Evolutionary conservation across 495 filamentous ascomycete genomes (phyloP), one percentile per base, ranked within the genome.

Genomic region (Xeromyces bisporus): DNA sequence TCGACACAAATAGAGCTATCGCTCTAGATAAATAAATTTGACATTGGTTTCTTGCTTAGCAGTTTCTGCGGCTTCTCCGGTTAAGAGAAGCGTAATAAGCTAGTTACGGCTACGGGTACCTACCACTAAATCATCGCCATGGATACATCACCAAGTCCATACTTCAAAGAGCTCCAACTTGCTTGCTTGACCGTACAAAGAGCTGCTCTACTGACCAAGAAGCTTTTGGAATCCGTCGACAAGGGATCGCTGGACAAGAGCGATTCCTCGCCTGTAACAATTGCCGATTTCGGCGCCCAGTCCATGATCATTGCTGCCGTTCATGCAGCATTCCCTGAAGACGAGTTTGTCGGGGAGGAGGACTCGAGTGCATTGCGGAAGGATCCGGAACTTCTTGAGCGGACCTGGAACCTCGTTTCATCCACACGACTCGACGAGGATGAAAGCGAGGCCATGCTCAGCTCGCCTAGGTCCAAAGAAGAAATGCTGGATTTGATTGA

Each of bases 261-360:
- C 33, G 73, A 79, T 39, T 48, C 59, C 6, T 68, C 60, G 15
- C 71, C 71, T 5, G 73, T 77, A 16, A 77, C 74, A 2, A 60
- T 77, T n/a, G 72, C 69, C 42, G 74, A 79, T 39, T 77, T 76
- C 40, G 73, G 68, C 32, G 66, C 73, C 24, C 74, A 79, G 45
- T 68, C 72, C 12, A 51, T 76, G 3, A 62, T 79, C 15, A 68
- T 73, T 27, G 54, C 55, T 20, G 66, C 66, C 0, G 46, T 79
- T 18, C 55, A 63, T 35, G 29, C 47, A 26, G 49, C 48, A 25
- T 77, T 76, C 36, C 72, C 74, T 2, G 24, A 47, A 13, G 69
- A 77, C 39, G 50, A 50, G 14, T 65, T 79, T 38, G 66, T 79
- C 23, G 60, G 71, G 32, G 74, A 79, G 41, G 74, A 79, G 45